Conservation (phyloP, 2,329 filamentous ascomycete genomes). For the Trichophyton equinum region DNA sequence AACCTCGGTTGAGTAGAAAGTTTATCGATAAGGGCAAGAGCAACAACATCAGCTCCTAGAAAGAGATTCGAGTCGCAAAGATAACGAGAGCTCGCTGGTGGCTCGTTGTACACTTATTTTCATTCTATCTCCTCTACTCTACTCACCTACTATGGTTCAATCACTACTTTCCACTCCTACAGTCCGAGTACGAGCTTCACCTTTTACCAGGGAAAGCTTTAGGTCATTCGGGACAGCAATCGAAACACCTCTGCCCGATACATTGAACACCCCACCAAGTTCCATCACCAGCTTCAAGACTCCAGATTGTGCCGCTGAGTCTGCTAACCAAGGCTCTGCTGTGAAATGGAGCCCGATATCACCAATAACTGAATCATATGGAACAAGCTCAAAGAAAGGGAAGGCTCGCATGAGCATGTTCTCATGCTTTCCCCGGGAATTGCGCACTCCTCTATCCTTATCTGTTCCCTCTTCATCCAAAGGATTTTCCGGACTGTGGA, state of each 20-base stretch:
- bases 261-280: slow-evolving; percentile 33
- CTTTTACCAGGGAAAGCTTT: slow-evolving; percentile 59
- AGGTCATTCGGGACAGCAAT: slow-evolving; percentile 73
- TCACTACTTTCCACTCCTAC: neutral
- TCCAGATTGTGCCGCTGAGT: slow-evolving; percentile 39
- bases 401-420: slow-evolving; percentile 75
- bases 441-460: slow-evolving; percentile 27
- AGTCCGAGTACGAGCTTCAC: slow-evolving; percentile 24
- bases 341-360: slow-evolving; percentile 76
- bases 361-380: slow-evolving; percentile 58
- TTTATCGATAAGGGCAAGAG: neutral
- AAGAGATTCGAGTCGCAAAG: neutral
- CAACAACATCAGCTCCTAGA: neutral
- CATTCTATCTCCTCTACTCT: neutral
- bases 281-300: slow-evolving; percentile 35
- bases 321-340: slow-evolving; percentile 75
- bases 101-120: neutral
- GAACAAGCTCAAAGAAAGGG: slow-evolving; percentile 38
- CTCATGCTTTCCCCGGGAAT: slow-evolving; percentile 57
- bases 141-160: neutral
- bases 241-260: slow-evolving; percentile 52
- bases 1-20: neutral
- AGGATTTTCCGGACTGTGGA: neutral
- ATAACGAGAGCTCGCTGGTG: neutral
- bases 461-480: neutral